Base-by-base conservation (phyloP, 768 basidiomycete genomes). In the Russula sp. region DNA sequence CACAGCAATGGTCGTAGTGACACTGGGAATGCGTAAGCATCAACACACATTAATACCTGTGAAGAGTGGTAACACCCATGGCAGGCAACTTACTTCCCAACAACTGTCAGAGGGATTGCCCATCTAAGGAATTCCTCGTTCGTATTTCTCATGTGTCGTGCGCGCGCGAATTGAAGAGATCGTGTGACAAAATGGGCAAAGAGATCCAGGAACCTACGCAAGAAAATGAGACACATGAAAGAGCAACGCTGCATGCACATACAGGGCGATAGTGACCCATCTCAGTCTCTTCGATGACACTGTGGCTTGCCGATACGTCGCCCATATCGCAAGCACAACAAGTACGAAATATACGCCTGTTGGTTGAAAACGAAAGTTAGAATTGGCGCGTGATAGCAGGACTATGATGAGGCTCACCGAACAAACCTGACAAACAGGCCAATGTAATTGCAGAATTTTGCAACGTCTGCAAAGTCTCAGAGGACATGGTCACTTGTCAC, bases 311-410 rank as follows among this genome's bases (percentile, higher is more conserved):
- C 57, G 63, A 18, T 63, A 60, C 22, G 68, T 70, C 1, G 70
- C 55, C 71, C 71, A 72, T 10, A 71, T 34, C 7, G 70, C 69
- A 36, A 70, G 67, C 11, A 69, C 40, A 49, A 71, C 68, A 7
- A 72, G 61, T 4, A 69, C 55, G 22, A 66, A 50, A 54, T 72
- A 72, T 5, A 69, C 57, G 32, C 71, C 71, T 72, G 59, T 40
- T 57, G 16, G 14, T 24, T 13, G 48, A 11, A 16, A 28, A 36
- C 50, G 52, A 40, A 22, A 9, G 5, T 59, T 13, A 56, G 20
- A 40, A n/a, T 42, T 9, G 9, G 49, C 0, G 14, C 10, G 28
- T 7, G 8, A 30, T 36, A 46, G 34, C 5, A 60, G n/a, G 34
- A n/a, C 11, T n/a, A n/a, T n/a, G 48, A 44, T 49, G 46, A 4